Evolutionary conservation across 768 basidiomycete species (phyloP), one percentile per base, ranked within the genome.

Genomic region (Cantharellus cinnabarinus): DNA sequence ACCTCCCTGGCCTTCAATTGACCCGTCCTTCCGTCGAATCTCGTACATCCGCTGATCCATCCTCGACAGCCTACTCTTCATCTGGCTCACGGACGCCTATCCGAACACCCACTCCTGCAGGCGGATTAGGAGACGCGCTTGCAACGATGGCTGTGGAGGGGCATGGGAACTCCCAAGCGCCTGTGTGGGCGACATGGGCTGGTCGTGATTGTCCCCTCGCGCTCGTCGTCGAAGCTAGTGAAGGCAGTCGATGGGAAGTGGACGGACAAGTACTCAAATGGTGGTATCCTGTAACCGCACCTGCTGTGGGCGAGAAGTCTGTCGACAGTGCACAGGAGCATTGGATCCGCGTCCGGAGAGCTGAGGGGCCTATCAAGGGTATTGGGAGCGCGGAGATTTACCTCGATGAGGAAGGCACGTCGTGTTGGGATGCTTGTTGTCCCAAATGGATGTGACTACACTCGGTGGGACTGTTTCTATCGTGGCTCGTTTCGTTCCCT

Each of bases 181-280:
- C 56, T 39, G 38, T 37, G 41, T 39, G 41, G 41, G 51, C 50
- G 37, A 52, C 51, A 55, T 48, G 56, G 56, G n/a, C 10, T 41
- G 56, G 56, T 14, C 29, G 20, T 40, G 60, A 59, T 5, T 50
- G 55, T 5, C 56, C 62, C 42, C 71, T 54, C 10, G 52, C 52
- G 35, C 52, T 79, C 60, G 71, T 73, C 56, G 65, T 77, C 3
- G 63, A 69, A 51, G 71, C 73, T 2, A 75, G 76, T 0, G 72
- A 71, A 4, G 81, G 81, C 3, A 57, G 39, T 0, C 63, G 71
- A 15, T 76, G 73, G 65, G 73, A 72, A 53, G 65, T 78, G 14
- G 69, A 71, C 4, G 76, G 75, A 7, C 77, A 80, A 67, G 70
- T 63, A n/a, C 65, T 83, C 50, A 69, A 67, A 58, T 82, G 77